Evolutionary conservation across 1,139 yeast species (phyloP).

Genomic region (Yamadazyma aaseri): DNA sequence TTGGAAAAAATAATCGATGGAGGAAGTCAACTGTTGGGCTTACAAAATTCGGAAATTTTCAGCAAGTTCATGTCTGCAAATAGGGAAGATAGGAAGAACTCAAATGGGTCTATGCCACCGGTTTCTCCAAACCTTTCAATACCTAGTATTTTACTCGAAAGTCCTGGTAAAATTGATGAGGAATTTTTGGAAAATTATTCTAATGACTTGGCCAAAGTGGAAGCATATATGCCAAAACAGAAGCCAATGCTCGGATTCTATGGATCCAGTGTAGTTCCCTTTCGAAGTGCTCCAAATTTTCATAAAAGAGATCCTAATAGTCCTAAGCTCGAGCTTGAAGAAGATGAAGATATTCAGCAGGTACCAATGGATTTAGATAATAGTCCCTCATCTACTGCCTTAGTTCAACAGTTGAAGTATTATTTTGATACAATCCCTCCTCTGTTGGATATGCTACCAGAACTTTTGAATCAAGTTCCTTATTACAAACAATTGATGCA

Average conservation of each 20-base stretch:
- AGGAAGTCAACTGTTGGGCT: constrained; percentile 27
- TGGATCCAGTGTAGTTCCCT: too few species aligned
- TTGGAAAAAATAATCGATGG: constrained; percentile 30
- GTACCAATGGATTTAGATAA: constrained; percentile 12
- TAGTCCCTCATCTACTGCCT: constrained; percentile 4
- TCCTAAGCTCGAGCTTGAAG: too few species aligned
- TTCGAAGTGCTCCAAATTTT: background rate
- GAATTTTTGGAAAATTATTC: constrained; percentile 20
- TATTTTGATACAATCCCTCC: constrained; percentile 36
- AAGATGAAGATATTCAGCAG: constrained; percentile 5
- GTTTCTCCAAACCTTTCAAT: constrained; percentile 1
- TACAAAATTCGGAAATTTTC: constrained; percentile 31
- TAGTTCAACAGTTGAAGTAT: constrained; percentile 1
- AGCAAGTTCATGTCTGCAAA: constrained; percentile 23
- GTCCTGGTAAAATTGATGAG: constrained; percentile 7
- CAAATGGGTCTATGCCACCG: constrained; percentile 1
- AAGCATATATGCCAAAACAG: constrained; percentile 17
- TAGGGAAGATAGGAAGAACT: constrained; percentile 9
- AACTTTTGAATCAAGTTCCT: constrained; percentile 55
- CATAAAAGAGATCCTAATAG: too few species aligned
- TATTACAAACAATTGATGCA: constrained; percentile 59
- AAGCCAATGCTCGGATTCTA: constrained; percentile 1
- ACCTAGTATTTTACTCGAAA: constrained; percentile 1
- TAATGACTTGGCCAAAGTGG: constrained; percentile 22
- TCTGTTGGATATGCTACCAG: constrained; percentile 56